Percentiles rank a stretch among this genome's conserved stretches.
phyloP scores from a whole-genome alignment of 169 alveolate species.

The Plasmodium vivax region DNA sequence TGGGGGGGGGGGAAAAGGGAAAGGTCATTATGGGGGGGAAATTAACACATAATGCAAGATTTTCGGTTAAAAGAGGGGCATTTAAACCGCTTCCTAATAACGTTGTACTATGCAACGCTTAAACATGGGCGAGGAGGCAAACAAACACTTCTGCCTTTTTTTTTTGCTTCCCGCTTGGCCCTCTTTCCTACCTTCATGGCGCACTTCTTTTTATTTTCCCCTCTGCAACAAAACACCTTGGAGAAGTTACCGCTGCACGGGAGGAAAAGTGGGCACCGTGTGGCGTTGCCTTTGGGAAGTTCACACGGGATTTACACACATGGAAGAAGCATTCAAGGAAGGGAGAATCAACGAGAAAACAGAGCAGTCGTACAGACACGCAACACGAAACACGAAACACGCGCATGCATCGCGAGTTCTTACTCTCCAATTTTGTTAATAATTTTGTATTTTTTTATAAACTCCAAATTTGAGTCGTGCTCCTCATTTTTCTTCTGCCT shows the following conservation, averaged over 20 bases:
- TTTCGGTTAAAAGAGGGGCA: background rate
- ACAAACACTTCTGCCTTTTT: background rate
- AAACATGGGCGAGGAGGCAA: background rate
- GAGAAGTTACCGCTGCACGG: constrained; percentile 63
- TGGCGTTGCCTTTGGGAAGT: background rate
- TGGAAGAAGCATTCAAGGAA: background rate
- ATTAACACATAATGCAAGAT: background rate
- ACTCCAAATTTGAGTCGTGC: constrained; percentile 63
- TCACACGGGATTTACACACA: background rate
- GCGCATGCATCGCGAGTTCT: background rate
- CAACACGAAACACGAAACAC: background rate
- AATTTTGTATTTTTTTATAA: constrained; percentile 71
- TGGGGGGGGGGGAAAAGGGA: background rate
- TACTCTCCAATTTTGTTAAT: constrained; percentile 74
- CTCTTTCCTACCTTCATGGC: constrained; percentile 62
- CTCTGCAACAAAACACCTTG: constrained; percentile 72
- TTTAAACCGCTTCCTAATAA: background rate
- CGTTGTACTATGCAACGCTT: background rate
- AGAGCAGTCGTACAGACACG: background rate
- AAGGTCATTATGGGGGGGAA: background rate
- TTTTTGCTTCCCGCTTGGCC: background rate
- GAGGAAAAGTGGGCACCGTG: background rate
- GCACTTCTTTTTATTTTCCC: constrained; percentile 63
- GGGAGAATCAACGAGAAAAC: background rate
- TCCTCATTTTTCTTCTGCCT: constrained; percentile 67